Conservation (phyloP, 306 rosid species). For the Lithocarpus polystachyus region DNA sequence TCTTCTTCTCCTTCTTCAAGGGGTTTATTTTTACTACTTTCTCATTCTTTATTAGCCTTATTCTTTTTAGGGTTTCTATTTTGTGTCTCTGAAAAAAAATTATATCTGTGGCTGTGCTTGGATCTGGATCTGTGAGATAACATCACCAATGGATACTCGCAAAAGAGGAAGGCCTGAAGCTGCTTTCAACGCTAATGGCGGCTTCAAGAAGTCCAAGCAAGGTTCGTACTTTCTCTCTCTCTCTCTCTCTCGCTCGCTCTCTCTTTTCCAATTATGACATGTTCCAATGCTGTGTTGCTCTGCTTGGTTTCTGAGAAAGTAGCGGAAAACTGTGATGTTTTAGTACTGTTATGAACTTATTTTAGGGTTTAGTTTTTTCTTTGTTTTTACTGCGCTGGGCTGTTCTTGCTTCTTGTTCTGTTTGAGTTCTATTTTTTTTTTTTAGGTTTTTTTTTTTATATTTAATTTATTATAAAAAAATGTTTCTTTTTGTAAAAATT, state of each 20-base stretch:
- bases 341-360: not conserved
- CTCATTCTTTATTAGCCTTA: too few species aligned
- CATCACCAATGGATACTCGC: conserved; percentile 46
- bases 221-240: conserved; percentile 29
- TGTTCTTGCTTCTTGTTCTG: not conserved
- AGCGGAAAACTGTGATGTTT: not conserved
- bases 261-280: not conserved
- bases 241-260: not conserved
- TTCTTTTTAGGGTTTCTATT: too few species aligned
- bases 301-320: not conserved
- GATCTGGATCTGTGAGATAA: conserved; percentile 45
- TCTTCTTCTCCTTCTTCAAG: not conserved
- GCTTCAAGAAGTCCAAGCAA: conserved; percentile 60
- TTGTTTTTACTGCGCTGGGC: not conserved
- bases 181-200: conserved; percentile 53
- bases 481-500: too few species aligned
- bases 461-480: not conserved
- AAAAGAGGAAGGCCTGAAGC: conserved; percentile 64
- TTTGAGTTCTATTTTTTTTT: not conserved
- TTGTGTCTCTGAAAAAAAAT: too few species aligned
- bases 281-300: not conserved
- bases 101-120: not conserved
- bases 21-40: not conserved
- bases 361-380: not conserved
- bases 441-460: not conserved